A percentile compares a stretch with the other conserved stretches of the same genome.
Conservation (phyloP, 441 rosid species). For the Theobroma grandiflorum region DNA sequence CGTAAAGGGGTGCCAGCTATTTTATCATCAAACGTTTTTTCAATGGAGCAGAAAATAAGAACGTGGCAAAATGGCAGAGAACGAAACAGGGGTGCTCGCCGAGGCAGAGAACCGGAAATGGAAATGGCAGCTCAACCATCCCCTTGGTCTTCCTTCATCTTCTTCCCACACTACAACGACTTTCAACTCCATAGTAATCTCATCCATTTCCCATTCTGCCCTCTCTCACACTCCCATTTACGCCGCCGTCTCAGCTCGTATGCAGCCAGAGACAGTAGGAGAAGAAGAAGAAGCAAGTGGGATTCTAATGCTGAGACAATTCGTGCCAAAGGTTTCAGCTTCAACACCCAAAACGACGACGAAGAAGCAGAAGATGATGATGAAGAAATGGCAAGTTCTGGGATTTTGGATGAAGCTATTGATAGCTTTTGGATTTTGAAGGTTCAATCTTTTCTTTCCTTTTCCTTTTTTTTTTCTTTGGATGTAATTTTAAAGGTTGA, state of each 20-base stretch:
- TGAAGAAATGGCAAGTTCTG: constrained; percentile 32
- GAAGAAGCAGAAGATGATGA: constrained; percentile 36
- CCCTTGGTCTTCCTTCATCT: constrained; percentile 22
- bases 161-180: background rate
- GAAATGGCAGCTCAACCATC: constrained; percentile 30
- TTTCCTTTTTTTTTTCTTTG: background rate
- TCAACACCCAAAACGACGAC: constrained; percentile 26
- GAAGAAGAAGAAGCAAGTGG: constrained; percentile 29
- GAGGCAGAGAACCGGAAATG: background rate
- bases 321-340: constrained; percentile 32
- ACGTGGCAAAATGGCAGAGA: constrained; percentile 64
- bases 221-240: background rate
- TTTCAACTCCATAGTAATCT: background rate
- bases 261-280: constrained; percentile 14
- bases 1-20: background rate
- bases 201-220: background rate
- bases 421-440: constrained; percentile 74
- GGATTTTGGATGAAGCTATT: constrained; percentile 57
- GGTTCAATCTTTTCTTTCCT: constrained; percentile 44
- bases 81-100: background rate
- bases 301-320: constrained; percentile 42
- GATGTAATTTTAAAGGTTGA: background rate
- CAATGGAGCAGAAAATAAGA: constrained; percentile 51
- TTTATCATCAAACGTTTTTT: constrained; percentile 1
- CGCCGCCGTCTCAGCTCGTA: constrained; percentile 21